Conservation (phyloP, 352 stramenopile genomes). For the Phytophthora nicotianae region DNA sequence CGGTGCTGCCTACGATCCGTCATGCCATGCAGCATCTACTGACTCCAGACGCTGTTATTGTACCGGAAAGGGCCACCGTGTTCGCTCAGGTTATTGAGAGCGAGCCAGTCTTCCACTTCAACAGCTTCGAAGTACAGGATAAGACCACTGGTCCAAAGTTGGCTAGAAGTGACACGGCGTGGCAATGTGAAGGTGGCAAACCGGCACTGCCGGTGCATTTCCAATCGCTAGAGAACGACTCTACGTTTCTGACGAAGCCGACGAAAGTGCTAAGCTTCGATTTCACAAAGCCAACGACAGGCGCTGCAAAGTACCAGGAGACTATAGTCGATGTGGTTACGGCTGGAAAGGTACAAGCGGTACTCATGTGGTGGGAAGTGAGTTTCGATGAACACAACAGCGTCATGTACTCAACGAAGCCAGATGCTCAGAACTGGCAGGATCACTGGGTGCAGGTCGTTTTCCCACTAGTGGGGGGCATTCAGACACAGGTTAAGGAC, state of each 20-base stretch:
- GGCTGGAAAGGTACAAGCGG: constrained; percentile 54
- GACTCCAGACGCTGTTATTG: constrained; percentile 55
- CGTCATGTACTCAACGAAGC: constrained; percentile 72
- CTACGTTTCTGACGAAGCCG: constrained; percentile 47
- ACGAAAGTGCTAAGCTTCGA: constrained; percentile 66
- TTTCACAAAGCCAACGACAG: constrained; percentile 50
- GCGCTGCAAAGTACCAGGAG: constrained; percentile 38
- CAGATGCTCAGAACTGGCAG: constrained; percentile 76
- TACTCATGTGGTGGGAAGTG: constrained; percentile 86
- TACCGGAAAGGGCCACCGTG: constrained; percentile 71
- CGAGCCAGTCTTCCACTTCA: constrained; percentile 70
- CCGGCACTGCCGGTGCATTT: constrained; percentile 75
- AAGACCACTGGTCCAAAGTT: constrained; percentile 27
- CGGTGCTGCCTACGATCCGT: constrained; percentile 82
- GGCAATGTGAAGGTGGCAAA: constrained; percentile 63
- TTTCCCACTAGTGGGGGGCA: constrained; percentile 53
- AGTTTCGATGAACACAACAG: constrained; percentile 57
- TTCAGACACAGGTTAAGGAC: constrained; percentile 23
- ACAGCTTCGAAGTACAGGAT: constrained; percentile 46
- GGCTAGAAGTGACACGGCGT: constrained; percentile 60
- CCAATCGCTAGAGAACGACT: constrained; percentile 40
- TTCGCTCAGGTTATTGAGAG: constrained; percentile 77
- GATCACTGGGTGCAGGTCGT: constrained; percentile 87
- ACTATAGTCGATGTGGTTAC: constrained; percentile 42
- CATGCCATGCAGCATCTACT: constrained; percentile 79